A percentile compares a stretch with the other conserved stretches of the same genome.
Conservation (phyloP, 1,284 basidiomycete genomes). For the Takashimella tepidaria region DNA sequence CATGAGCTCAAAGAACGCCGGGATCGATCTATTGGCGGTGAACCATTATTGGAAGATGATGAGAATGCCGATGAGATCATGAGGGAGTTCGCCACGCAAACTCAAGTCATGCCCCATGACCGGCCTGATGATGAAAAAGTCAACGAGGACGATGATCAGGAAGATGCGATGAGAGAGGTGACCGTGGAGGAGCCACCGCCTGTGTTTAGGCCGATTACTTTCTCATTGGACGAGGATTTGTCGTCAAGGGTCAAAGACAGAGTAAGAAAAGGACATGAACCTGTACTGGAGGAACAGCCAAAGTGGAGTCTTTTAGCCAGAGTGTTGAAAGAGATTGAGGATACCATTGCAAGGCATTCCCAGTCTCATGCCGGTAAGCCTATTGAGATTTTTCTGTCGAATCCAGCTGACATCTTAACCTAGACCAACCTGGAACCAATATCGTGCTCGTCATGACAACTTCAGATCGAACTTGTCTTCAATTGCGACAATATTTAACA, state of each 20-base stretch:
- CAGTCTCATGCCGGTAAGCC: slow-evolving; percentile 38
- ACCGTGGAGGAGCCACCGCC: slow-evolving; percentile 48
- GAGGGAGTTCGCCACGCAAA: slow-evolving; percentile 41
- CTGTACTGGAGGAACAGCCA: slow-evolving; percentile 86
- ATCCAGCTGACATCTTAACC: not conserved
- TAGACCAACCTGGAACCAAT: slow-evolving; percentile 62
- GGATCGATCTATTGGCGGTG: slow-evolving; percentile 12
- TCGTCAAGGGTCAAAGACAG: slow-evolving; percentile 49
- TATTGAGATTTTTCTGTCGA: not conserved
- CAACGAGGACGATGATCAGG: slow-evolving; percentile 52
- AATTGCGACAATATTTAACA: slow-evolving; percentile 72
- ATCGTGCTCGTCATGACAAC: slow-evolving; percentile 84
- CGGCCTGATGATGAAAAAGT: slow-evolving; percentile 19
- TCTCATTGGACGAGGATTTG: slow-evolving; percentile 32
- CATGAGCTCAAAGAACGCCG: slow-evolving; percentile 25
- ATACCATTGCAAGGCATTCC: slow-evolving; percentile 57
- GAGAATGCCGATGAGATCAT: slow-evolving; percentile 33
- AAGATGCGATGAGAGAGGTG: slow-evolving; percentile 63
- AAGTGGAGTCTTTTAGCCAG: slow-evolving; percentile 89
- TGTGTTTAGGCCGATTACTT: slow-evolving; percentile 34
- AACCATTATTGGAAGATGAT: slow-evolving; percentile 20
- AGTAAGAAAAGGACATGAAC: slow-evolving; percentile 74
- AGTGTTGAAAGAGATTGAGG: slow-evolving; percentile 85
- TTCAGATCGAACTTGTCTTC: slow-evolving; percentile 66
- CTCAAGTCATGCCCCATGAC: slow-evolving; percentile 28